These are phyloP conservation scores for Daphne laureola DNA, from an alignment of 441 rosid species.

Conservation along the genomic window DNA sequence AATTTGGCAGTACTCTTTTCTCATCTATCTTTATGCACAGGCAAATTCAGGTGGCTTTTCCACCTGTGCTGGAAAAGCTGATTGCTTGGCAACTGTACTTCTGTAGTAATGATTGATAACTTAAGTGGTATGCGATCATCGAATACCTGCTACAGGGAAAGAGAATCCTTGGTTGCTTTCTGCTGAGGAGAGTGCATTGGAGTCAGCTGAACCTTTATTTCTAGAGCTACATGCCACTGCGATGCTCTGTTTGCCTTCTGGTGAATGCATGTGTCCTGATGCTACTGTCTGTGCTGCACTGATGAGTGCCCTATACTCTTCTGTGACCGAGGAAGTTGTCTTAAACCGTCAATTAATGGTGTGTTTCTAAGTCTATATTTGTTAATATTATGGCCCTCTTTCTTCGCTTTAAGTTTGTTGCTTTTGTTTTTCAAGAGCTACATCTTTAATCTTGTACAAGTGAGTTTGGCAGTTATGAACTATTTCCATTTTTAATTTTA, in stretches of 20 bases:
- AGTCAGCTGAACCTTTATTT: slow-evolving; percentile 46
- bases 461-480: too few species aligned
- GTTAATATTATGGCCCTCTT: neutral
- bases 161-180: slow-evolving; percentile 71
- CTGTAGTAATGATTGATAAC: slow-evolving; percentile 4
- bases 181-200: slow-evolving; percentile 43
- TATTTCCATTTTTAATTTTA: slow-evolving; percentile 16
- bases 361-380: slow-evolving; percentile 11
- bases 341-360: slow-evolving; percentile 82
- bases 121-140: slow-evolving; percentile 7
- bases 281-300: slow-evolving; percentile 77
- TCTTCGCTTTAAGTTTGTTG: neutral
- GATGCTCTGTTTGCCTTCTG: slow-evolving; percentile 90
- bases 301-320: slow-evolving; percentile 88
- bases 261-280: slow-evolving; percentile 91
- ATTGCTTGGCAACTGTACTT: slow-evolving; percentile 7
- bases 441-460: too few species aligned
- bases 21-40: slow-evolving; percentile 5
- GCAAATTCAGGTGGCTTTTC: slow-evolving; percentile 3
- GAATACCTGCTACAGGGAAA: slow-evolving; percentile 39
- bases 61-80: neutral
- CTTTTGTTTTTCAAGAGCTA: neutral
- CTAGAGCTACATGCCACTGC: slow-evolving; percentile 92
- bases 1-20: neutral
- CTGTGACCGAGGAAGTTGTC: slow-evolving; percentile 78